Evolutionary conservation across 1,284 basidiomycete species (phyloP), one percentile per base, ranked within the genome.

Genomic region (Trametes versicolor): DNA sequence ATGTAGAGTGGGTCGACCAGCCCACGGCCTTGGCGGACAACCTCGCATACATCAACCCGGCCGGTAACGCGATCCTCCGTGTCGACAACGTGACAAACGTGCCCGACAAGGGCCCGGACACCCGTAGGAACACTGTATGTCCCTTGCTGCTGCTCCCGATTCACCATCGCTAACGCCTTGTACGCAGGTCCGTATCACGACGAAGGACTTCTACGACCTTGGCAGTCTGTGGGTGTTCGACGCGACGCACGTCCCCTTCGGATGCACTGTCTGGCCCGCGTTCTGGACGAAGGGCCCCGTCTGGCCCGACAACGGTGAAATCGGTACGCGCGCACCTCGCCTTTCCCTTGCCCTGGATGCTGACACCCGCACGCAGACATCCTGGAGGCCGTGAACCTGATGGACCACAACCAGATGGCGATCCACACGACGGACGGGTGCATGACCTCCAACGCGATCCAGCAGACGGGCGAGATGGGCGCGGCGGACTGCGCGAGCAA

Each of bases 241-340:
- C 71, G 72, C 78, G 27, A 63, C 78, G 1, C 84, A 86, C 68
- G 64, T 85, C 56, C 84, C 85, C 1, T 83, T 75, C 62, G 90
- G 90, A 4, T 92, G 90, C 72, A 89, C 87, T 9, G 90, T 89
- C 66, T 80, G 79, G 79, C 79, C 79, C 15, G 76, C 79, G 21
- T 78, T 81, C 69, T 81, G 80, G 80, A 79, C 81, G 15, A 75
- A 74, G 54, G 76, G 75, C 36, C 63, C 78, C 70, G 75, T 80
- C 58, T 86, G 85, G 84, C 85, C 85, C 0, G 68, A 78, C 54
- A 78, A 80, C 45, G 85, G 85, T 50, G 85, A 86, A 71, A 86
- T 86, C 58, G 83, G 83, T 74, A 78, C 43, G 43, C 79, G 50
- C 17, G 19, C 17, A 19, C 15, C 52, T 4, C 23, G 13, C n/a